Percentiles rank a stretch among this genome's conserved stretches.
Conservation (phyloP, 179 eudicot genomes). For the Monotropa hypopitys region DNA sequence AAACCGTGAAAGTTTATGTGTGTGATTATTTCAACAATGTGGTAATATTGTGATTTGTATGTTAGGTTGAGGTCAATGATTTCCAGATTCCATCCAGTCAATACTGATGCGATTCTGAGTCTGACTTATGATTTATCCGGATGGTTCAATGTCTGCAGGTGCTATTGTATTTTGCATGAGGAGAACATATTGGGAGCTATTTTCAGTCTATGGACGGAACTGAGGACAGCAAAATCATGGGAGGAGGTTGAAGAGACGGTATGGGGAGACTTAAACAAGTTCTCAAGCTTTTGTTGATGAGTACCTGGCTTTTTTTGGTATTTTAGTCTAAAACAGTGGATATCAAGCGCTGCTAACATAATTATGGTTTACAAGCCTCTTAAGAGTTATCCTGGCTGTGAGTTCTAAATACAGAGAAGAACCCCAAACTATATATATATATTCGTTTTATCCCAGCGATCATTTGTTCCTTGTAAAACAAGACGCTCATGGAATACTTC, state of each 20-base stretch:
- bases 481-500: not conserved
- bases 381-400: too few species aligned
- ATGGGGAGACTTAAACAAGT: conserved; percentile 70
- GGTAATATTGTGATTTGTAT: not conserved
- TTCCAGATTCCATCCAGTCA: not conserved
- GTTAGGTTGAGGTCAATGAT: not conserved
- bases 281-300: conserved; percentile 14
- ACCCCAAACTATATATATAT: too few species aligned
- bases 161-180: conserved; percentile 78
- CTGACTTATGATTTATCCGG: not conserved
- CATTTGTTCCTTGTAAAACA: not conserved
- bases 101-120: conserved; percentile 1
- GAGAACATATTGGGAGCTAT: conserved; percentile 79
- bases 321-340: not conserved
- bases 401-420: too few species aligned
- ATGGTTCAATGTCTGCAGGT: conserved; percentile 35
- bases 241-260: conserved; percentile 76
- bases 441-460: not conserved
- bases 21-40: not conserved
- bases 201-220: conserved; percentile 62
- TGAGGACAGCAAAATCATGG: conserved; percentile 67
- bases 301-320: not conserved
- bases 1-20: not conserved
- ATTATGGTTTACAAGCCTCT: not conserved
- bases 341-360: not conserved